phyloP scores from a whole-genome alignment of 139 green algal genomes.

The Nannochloris sp. region DNA sequence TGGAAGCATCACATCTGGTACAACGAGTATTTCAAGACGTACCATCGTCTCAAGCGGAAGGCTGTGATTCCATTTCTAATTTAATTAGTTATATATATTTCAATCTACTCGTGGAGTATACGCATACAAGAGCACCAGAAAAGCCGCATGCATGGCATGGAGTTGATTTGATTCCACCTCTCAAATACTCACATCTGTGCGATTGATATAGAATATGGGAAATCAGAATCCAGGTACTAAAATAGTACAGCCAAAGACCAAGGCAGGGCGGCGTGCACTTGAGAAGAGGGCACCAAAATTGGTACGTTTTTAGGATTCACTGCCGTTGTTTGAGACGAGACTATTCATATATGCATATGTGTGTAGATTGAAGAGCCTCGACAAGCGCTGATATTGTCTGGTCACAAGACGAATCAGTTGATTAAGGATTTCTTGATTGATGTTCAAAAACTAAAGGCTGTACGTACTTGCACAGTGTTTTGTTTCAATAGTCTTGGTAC shows the following conservation, averaged over 20 bases:
- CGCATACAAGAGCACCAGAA: neutral
- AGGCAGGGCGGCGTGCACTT: slow-evolving; percentile 48
- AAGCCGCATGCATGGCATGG: neutral
- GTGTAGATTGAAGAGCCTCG: slow-evolving; percentile 70
- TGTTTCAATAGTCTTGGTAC: too few relatives aligned
- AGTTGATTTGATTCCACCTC: too few relatives aligned
- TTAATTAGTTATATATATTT: neutral
- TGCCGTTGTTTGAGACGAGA: neutral
- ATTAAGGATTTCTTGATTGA: slow-evolving; percentile 61
- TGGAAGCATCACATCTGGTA: slow-evolving; percentile 36
- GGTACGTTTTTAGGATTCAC: slow-evolving; percentile 30
- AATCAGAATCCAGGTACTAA: slow-evolving; percentile 1
- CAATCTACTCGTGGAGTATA: neutral
- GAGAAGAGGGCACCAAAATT: slow-evolving; percentile 66
- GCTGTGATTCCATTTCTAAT: slow-evolving; percentile 50
- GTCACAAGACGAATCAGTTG: slow-evolving; percentile 57
- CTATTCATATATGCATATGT: neutral
- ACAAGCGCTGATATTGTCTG: slow-evolving; percentile 55
- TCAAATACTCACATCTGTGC: too few relatives aligned
- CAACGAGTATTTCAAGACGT: slow-evolving; percentile 9
- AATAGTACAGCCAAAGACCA: slow-evolving; percentile 61
- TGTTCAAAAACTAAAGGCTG: slow-evolving; percentile 69
- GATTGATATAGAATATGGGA: neutral
- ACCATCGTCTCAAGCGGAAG: slow-evolving; percentile 13
- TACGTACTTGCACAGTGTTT: slow-evolving; percentile 16